Evolutionary conservation across 78 protist species (phyloP).

Genomic region (Monocercomonoides exilis): DNA sequence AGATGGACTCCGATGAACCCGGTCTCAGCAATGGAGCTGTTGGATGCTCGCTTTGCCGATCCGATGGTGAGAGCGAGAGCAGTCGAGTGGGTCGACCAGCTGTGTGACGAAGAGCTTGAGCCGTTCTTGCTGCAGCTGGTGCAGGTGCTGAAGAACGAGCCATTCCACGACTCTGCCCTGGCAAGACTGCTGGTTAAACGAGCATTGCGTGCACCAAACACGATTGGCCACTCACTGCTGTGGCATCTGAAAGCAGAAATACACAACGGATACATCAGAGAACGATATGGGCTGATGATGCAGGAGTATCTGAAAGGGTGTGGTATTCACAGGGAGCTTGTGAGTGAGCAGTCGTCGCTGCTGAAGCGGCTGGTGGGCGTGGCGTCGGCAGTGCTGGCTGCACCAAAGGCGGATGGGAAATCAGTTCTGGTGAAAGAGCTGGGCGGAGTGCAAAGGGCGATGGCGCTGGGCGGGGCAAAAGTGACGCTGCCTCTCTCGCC

Average conservation of each 20-base stretch:
- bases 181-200: constrained; percentile 67
- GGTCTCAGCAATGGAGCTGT: constrained; percentile 52
- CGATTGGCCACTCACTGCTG: constrained; percentile 71
- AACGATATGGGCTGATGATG: constrained; percentile 67
- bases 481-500: constrained; percentile 37
- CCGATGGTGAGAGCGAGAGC: constrained; percentile 62
- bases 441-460: constrained; percentile 14
- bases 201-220: constrained; percentile 48
- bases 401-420: constrained; percentile 4
- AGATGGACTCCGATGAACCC: constrained; percentile 60
- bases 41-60: constrained; percentile 64
- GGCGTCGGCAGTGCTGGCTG: neutral
- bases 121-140: constrained; percentile 52
- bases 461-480: too few species aligned
- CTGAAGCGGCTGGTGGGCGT: neutral
- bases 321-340: constrained; percentile 41
- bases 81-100: constrained; percentile 31
- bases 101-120: constrained; percentile 43
- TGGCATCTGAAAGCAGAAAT: constrained; percentile 82
- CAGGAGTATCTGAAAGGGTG: constrained; percentile 69
- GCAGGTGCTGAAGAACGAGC: constrained; percentile 70
- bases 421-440: constrained; percentile 22
- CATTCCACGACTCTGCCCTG: constrained; percentile 66
- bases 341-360: constrained; percentile 3
- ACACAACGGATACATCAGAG: constrained; percentile 50